Evolutionary conservation across 805 yeast genomes (phyloP).

Genomic region (Saccharomyces mikatae): DNA sequence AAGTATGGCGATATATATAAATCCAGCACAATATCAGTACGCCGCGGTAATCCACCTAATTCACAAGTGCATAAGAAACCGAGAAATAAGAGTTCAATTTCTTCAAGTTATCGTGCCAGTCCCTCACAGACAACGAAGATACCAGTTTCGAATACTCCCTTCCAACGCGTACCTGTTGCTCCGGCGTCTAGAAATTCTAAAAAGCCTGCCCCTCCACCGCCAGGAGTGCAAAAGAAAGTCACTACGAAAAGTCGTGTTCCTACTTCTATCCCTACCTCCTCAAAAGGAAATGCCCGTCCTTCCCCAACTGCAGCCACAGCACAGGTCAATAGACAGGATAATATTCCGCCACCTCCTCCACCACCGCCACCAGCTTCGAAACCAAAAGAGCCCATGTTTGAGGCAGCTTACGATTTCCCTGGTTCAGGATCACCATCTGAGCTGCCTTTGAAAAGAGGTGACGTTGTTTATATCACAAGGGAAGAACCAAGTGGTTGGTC

Average conservation of each 20-base stretch:
- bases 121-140: not conserved
- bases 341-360: conserved; percentile 55
- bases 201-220: conserved; percentile 33
- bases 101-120: not conserved
- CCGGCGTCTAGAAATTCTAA: conserved; percentile 25
- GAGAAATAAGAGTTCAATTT: conserved; percentile 34
- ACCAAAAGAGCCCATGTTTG: conserved; percentile 69
- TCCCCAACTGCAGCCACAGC: conserved; percentile 3
- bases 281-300: not conserved
- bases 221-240: conserved; percentile 26
- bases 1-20: conserved; percentile 63
- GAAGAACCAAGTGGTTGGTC: conserved; percentile 94
- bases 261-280: not conserved
- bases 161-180: conserved; percentile 12
- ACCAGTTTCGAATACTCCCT: not conserved
- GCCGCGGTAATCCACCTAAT: conserved; percentile 64
- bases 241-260: not conserved
- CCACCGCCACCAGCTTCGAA: conserved; percentile 55
- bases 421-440: conserved; percentile 84
- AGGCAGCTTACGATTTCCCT: conserved; percentile 80
- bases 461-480: conserved; percentile 60
- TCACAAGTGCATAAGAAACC: conserved; percentile 66
- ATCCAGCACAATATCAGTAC: conserved; percentile 74
- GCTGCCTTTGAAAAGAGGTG: conserved; percentile 69
- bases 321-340: not conserved